A percentile compares a stretch with the other conserved stretches of the same genome.
Conservation (phyloP, 352 stramenopile genomes). For the Globisporangium heterothallicum region DNA sequence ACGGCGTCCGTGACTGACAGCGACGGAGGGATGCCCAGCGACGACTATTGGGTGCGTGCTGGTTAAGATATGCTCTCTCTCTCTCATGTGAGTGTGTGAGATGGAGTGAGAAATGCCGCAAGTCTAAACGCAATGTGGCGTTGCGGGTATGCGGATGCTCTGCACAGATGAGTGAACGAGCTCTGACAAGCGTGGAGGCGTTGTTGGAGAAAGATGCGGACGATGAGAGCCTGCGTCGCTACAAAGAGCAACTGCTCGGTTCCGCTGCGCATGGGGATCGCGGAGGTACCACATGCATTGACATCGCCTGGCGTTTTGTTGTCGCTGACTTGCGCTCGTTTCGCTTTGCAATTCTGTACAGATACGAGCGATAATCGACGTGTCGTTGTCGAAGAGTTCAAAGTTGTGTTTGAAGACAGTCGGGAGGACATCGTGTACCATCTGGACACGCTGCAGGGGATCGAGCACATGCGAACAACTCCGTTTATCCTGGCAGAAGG, state of each 20-base stretch:
- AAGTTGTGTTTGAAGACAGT: constrained; percentile 78
- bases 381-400: constrained; percentile 84
- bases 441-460: constrained; percentile 57
- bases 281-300: constrained; percentile 33
- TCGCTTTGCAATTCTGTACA: constrained; percentile 11
- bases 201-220: constrained; percentile 73
- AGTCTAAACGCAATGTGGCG: background rate
- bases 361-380: constrained; percentile 54
- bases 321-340: background rate
- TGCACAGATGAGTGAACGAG: constrained; percentile 56
- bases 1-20: constrained; percentile 26
- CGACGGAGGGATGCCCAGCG: constrained; percentile 21
- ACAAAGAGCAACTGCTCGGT: constrained; percentile 83
- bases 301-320: background rate
- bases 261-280: constrained; percentile 71
- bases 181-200: constrained; percentile 60
- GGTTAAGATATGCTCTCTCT: background rate
- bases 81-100: background rate
- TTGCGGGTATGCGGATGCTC: background rate
- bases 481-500: constrained; percentile 76
- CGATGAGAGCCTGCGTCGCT: constrained; percentile 77
- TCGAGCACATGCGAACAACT: constrained; percentile 66
- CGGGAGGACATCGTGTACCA: constrained; percentile 62
- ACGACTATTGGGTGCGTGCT: constrained; percentile 46
- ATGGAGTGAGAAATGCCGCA: too few species aligned